Evolutionary conservation across 2,329 filamentous ascomycete species (phyloP).

Genomic region (Epichloe glyceriae): DNA sequence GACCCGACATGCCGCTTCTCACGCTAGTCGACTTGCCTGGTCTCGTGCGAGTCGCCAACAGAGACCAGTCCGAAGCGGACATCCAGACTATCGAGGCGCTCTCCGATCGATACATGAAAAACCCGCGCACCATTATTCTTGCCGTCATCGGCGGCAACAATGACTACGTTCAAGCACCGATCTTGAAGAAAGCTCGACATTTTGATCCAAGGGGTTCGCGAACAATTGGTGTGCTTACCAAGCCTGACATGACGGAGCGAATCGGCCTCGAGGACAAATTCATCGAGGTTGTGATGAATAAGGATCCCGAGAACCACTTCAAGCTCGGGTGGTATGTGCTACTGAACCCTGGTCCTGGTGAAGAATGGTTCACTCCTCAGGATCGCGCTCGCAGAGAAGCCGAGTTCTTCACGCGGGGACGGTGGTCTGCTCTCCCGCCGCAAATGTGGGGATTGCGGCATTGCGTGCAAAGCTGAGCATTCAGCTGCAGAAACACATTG

Average conservation of each 20-base stretch:
- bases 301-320: conserved; percentile 36
- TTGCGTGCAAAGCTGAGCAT: conserved; percentile 35
- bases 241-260: conserved; percentile 38
- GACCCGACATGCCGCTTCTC: conserved; percentile 44
- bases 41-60: conserved; percentile 39
- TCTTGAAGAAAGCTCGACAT: conserved; percentile 35
- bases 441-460: conserved; percentile 32
- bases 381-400: conserved; percentile 30
- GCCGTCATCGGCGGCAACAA: conserved; percentile 43
- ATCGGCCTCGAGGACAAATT: conserved; percentile 42
- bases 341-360: conserved; percentile 34
- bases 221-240: conserved; percentile 39
- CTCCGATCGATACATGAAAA: conserved; percentile 42
- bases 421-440: conserved; percentile 34
- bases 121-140: conserved; percentile 40
- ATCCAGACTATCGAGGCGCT: conserved; percentile 38
- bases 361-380: conserved; percentile 29
- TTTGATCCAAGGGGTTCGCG: conserved; percentile 36
- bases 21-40: conserved; percentile 51
- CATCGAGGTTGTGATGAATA: conserved; percentile 38
- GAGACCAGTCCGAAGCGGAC: conserved; percentile 38
- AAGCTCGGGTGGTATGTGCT: conserved; percentile 39
- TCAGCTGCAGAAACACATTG: conserved; percentile 38
- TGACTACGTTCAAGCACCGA: conserved; percentile 39
- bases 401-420: conserved; percentile 35